phyloP scores from a whole-genome alignment of 1,139 yeast species.

The Blastobotrys elegans region DNA sequence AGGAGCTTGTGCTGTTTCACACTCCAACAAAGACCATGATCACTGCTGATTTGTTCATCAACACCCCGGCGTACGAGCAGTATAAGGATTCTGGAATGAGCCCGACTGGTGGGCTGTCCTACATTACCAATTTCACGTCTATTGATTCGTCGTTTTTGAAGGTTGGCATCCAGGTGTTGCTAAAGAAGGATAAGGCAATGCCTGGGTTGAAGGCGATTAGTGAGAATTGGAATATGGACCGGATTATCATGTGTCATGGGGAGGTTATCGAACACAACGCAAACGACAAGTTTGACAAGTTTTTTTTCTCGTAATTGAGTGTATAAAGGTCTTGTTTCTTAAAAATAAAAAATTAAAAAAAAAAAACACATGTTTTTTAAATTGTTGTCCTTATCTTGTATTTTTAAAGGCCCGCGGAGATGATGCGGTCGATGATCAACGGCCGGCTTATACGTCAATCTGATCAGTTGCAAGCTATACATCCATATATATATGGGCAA shows the following conservation, averaged over 20 bases:
- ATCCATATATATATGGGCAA: too few relatives aligned
- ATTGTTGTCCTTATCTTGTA: too few relatives aligned
- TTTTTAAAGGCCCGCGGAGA: too few relatives aligned
- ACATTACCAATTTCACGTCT: constrained; percentile 37
- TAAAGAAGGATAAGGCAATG: constrained; percentile 12
- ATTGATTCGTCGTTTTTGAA: constrained; percentile 32
- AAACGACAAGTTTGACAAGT: constrained; percentile 27
- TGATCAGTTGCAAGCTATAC: too few relatives aligned
- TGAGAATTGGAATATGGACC: constrained; percentile 43
- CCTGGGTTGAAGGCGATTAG: constrained; percentile 37
- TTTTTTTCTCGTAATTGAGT: constrained; percentile 1
- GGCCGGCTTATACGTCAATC: too few relatives aligned
- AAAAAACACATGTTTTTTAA: too few relatives aligned
- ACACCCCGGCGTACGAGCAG: constrained; percentile 45
- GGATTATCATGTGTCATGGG: constrained; percentile 56
- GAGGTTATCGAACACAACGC: constrained; percentile 46
- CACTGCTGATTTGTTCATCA: constrained; percentile 55
- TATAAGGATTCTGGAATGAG: constrained; percentile 36
- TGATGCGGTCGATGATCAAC: too few relatives aligned
- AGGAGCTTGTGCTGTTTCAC: constrained; percentile 52
- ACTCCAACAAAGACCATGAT: constrained; percentile 43
- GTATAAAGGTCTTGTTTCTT: too few relatives aligned
- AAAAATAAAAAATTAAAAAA: too few relatives aligned
- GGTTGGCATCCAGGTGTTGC: constrained; percentile 21
- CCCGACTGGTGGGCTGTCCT: constrained; percentile 43